phyloP scores from a whole-genome alignment of 129 eudicot species.

The Apium graveolens region DNA sequence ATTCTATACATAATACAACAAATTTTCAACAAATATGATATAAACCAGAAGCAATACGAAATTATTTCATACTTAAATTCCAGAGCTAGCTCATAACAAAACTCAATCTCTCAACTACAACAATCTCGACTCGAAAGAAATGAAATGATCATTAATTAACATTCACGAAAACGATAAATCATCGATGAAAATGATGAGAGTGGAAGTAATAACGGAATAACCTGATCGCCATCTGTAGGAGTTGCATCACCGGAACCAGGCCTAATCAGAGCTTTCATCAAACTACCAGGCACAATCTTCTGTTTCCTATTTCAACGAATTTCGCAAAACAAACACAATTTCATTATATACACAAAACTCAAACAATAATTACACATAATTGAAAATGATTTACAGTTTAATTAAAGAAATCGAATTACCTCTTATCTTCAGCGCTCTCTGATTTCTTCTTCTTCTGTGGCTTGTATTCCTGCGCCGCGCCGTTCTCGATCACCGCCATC shows the following conservation, averaged over 20 bases:
- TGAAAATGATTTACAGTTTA: not conserved
- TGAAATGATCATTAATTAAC: not conserved
- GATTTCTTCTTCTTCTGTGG: slow-evolving; percentile 73
- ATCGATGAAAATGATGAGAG: too few relatives aligned
- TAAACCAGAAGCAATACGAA: too few relatives aligned
- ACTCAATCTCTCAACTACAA: not conserved
- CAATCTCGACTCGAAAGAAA: not conserved
- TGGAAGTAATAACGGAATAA: not conserved
- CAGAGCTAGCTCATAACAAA: too few relatives aligned
- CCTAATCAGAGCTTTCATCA: slow-evolving; percentile 87
- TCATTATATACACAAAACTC: not conserved
- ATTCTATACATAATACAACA: not conserved
- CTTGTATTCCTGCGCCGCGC: slow-evolving; percentile 49
- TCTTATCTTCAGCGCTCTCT: slow-evolving; percentile 49
- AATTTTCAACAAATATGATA: too few relatives aligned
- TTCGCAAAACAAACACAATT: not conserved
- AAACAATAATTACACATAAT: not conserved
- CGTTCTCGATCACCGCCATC: slow-evolving; percentile 57
- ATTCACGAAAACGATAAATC: not conserved
- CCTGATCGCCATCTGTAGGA: slow-evolving; percentile 95
- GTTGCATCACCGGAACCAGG: slow-evolving; percentile 72
- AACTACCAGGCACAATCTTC: slow-evolving; percentile 89
- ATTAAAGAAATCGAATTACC: slow-evolving; percentile 23
- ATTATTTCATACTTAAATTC: too few relatives aligned
- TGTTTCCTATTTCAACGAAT: slow-evolving; percentile 38